Conservation (phyloP, 169 alveolate species). For the Miamiensis avidus region DNA sequence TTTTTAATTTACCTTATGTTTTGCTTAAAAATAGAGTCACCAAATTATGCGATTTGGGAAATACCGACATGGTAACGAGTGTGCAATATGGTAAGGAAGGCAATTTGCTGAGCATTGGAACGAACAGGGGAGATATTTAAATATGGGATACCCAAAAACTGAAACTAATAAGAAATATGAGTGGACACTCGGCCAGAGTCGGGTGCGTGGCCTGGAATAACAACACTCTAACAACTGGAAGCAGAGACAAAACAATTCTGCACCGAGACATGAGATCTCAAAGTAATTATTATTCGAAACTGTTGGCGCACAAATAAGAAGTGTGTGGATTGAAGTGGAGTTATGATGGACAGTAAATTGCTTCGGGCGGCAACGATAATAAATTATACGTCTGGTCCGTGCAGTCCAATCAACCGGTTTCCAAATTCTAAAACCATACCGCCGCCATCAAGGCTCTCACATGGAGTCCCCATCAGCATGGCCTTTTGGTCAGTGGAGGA, state of each 20-base stretch:
- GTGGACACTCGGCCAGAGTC: slow-evolving; percentile 66
- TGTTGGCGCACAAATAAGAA: slow-evolving; percentile 53
- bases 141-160: slow-evolving; percentile 74
- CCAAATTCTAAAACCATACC: slow-evolving; percentile 49
- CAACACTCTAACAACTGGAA: slow-evolving; percentile 55
- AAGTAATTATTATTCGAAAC: slow-evolving; percentile 28
- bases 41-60: slow-evolving; percentile 57
- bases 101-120: slow-evolving; percentile 66
- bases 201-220: slow-evolving; percentile 72
- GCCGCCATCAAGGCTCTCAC: slow-evolving; percentile 24
- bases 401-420: slow-evolving; percentile 35
- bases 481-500: slow-evolving; percentile 95
- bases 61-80: slow-evolving; percentile 48
- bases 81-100: slow-evolving; percentile 57
- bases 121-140: slow-evolving; percentile 64
- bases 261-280: slow-evolving; percentile 56
- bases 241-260: slow-evolving; percentile 65
- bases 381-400: slow-evolving; percentile 64
- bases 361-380: slow-evolving; percentile 88
- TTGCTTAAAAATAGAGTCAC: too few species aligned
- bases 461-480: slow-evolving; percentile 96
- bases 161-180: slow-evolving; percentile 45
- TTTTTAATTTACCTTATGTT: too few species aligned
- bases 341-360: slow-evolving; percentile 59
- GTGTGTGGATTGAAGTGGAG: slow-evolving; percentile 82